Conservation (phyloP, 179 eudicot species). For the Silene vulgaris region DNA sequence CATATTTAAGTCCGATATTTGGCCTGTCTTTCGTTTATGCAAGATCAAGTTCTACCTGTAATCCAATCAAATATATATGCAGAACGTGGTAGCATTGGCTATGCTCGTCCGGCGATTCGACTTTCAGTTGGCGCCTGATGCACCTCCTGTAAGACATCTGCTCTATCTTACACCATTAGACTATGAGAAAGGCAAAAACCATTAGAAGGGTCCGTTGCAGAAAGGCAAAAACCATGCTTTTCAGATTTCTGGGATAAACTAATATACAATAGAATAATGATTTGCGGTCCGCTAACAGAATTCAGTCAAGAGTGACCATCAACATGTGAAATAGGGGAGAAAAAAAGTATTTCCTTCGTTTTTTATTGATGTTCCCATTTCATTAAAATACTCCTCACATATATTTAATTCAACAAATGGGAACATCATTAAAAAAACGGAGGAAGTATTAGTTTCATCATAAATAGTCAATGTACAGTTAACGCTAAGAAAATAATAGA, state of each 20-base stretch:
- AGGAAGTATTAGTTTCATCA: background rate
- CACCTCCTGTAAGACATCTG: conserved; percentile 72
- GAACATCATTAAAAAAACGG: too few species aligned
- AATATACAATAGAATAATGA: too few species aligned
- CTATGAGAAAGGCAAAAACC: background rate
- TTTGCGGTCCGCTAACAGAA: too few species aligned
- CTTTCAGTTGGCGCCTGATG: conserved; percentile 82
- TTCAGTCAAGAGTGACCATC: too few species aligned
- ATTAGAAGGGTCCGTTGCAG: too few species aligned
- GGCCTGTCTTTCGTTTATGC: background rate
- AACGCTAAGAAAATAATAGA: background rate
- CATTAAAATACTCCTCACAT: too few species aligned
- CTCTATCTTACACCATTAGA: background rate
- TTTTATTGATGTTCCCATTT: too few species aligned
- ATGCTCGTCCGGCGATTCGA: conserved; percentile 87
- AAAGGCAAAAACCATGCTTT: background rate
- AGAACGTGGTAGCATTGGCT: conserved; percentile 80
- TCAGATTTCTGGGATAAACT: too few species aligned
- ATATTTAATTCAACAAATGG: too few species aligned
- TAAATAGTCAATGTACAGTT: background rate
- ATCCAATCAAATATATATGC: conserved; percentile 27
- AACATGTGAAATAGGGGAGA: too few species aligned
- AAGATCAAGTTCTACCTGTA: background rate
- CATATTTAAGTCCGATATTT: background rate
- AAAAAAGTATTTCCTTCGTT: background rate